Conservation (phyloP, 371 early-diverging fungal species). For the Lichtheimia ornata region DNA sequence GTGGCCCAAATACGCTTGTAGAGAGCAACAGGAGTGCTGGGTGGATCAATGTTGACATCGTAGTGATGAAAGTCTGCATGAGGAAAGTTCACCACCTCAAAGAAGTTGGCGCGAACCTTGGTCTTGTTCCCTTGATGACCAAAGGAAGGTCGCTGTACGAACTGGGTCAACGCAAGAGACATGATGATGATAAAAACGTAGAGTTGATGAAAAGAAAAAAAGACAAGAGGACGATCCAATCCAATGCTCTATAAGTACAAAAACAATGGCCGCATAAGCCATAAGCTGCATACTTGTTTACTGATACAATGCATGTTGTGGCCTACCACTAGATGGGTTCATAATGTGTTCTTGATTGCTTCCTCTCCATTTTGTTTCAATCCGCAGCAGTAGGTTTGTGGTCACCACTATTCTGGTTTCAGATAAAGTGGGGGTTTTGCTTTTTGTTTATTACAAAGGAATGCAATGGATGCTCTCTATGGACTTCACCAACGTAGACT, state of each 20-base stretch:
- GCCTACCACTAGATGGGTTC: no score
- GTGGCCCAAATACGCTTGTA: slow-evolving; percentile 32
- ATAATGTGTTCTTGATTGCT: no score
- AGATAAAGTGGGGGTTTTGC: no score
- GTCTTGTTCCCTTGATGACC: slow-evolving; percentile 20
- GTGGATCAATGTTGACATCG: slow-evolving; percentile 26
- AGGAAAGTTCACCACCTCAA: slow-evolving; percentile 42
- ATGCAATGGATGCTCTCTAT: no score
- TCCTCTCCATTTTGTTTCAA: no score
- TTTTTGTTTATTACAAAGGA: no score
- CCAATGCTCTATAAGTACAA: background rate
- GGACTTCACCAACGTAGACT: no score
- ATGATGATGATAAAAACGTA: background rate
- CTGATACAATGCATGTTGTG: no score
- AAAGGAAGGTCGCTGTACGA: slow-evolving; percentile 21
- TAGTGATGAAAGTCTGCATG: slow-evolving; percentile 40
- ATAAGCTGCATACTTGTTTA: no score
- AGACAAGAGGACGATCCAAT: background rate
- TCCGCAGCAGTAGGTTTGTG: no score
- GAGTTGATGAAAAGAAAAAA: background rate
- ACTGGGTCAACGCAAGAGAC: slow-evolving; percentile 19
- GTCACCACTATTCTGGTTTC: no score
- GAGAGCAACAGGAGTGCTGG: background rate
- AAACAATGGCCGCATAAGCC: background rate
- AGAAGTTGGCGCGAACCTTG: slow-evolving; percentile 31